Evolutionary conservation across 331 rosid genomes (phyloP).

Genomic region (Pyrus hybrid): DNA sequence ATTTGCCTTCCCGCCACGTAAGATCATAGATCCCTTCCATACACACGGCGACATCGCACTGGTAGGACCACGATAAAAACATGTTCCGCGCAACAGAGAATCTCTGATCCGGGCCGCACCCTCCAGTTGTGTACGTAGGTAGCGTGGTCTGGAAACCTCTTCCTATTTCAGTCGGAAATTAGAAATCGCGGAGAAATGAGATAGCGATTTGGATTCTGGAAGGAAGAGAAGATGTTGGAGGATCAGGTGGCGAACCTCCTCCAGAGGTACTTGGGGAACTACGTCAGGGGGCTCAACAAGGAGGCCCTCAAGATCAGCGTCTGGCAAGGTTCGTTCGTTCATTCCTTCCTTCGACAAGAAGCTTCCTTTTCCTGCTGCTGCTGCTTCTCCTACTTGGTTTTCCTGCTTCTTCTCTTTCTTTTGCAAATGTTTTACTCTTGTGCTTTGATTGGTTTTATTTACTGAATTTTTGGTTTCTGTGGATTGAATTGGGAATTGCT

Average conservation of each 20-base stretch:
- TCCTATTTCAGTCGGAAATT: conserved; percentile 14
- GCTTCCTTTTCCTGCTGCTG: background rate
- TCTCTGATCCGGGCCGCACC: background rate
- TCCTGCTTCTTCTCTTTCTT: background rate
- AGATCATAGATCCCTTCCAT: background rate
- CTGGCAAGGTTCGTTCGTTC: conserved; percentile 65
- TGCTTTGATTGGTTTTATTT: background rate
- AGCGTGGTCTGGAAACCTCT: background rate
- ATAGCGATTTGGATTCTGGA: conserved; percentile 8
- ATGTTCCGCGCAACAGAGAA: background rate
- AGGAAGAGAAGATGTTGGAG: conserved; percentile 69
- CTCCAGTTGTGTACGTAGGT: background rate
- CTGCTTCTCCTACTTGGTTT: background rate
- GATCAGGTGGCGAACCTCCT: conserved; percentile 95
- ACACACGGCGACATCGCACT: background rate
- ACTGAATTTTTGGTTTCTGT: background rate
- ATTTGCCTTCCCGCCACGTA: background rate
- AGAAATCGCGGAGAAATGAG: conserved; percentile 17
- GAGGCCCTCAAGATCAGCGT: conserved; percentile 99
- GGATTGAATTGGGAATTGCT: background rate
- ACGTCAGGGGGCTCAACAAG: conserved; percentile 86
- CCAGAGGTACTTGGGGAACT: conserved; percentile 94
- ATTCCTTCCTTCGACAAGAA: background rate
- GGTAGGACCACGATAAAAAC: background rate
- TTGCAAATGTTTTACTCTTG: background rate